These are phyloP conservation scores for Sclerotinia trifoliorum DNA, from an alignment of 2,329 filamentous ascomycete genomes.

Conservation along the genomic window DNA sequence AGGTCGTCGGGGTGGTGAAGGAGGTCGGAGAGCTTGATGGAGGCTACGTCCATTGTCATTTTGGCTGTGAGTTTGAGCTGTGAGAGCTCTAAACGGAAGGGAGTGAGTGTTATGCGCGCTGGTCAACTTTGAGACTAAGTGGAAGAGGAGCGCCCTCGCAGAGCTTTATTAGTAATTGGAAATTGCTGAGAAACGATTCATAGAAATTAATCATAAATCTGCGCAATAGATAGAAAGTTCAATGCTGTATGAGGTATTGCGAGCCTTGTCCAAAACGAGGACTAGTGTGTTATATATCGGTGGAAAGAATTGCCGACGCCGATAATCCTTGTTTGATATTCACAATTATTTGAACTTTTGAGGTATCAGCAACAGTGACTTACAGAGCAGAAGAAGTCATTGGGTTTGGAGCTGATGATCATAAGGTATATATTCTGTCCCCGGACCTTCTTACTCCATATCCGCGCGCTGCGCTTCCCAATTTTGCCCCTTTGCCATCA, in stretches of 20 bases:
- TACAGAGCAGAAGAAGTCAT: conserved; percentile 2
- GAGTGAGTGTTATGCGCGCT: neutral
- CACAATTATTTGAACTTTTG: conserved; percentile 9
- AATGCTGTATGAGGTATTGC: conserved; percentile 1
- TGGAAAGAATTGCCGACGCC: conserved; percentile 15
- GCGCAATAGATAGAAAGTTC: neutral
- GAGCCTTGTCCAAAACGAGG: conserved; percentile 13
- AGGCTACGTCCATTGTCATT: conserved; percentile 40
- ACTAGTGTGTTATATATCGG: conserved; percentile 9
- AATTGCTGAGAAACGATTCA: neutral
- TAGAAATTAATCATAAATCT: neutral
- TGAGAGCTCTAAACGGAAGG: neutral
- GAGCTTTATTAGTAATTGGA: neutral
- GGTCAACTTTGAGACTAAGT: neutral
- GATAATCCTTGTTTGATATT: conserved; percentile 19
- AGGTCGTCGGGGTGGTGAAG: conserved; percentile 95
- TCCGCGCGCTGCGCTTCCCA: too few relatives aligned
- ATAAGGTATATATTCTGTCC: neutral
- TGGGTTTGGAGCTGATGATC: neutral
- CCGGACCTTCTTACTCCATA: neutral
- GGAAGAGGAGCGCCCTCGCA: neutral
- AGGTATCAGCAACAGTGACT: neutral
- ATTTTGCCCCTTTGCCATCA: neutral
- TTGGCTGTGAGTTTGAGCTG: conserved; percentile 16
- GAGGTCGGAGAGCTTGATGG: conserved; percentile 77